Evolutionary conservation across 1,284 basidiomycete species (phyloP).

Genomic region (Ustilago crameri): DNA sequence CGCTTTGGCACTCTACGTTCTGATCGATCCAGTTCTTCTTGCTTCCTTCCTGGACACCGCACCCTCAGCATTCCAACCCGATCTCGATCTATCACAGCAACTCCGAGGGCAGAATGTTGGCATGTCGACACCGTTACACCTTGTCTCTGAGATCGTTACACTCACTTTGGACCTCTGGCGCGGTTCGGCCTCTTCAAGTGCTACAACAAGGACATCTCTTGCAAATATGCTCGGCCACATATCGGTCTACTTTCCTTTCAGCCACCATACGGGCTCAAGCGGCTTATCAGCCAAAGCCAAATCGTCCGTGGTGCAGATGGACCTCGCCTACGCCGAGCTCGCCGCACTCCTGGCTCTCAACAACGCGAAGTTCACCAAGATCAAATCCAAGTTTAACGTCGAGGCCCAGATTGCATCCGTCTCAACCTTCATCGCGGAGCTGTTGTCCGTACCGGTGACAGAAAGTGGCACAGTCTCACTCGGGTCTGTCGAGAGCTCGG

Average conservation of each 20-base stretch:
- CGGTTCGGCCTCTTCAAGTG: constrained; percentile 6
- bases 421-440: constrained; percentile 33
- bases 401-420: constrained; percentile 39
- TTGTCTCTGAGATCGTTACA: constrained; percentile 36
- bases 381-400: constrained; percentile 41
- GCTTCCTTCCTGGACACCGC: constrained; percentile 50
- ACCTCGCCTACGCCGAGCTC: constrained; percentile 51
- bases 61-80: constrained; percentile 49
- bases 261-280: constrained; percentile 31
- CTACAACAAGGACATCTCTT: constrained; percentile 21
- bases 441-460: constrained; percentile 23
- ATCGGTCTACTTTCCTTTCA: constrained; percentile 55
- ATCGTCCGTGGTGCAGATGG: constrained; percentile 38
- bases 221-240: constrained; percentile 37
- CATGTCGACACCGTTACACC: constrained; percentile 31
- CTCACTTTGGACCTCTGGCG: constrained; percentile 45
- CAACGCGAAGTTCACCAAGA: constrained; percentile 9
- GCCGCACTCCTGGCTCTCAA: constrained; percentile 40
- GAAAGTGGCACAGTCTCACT: constrained; percentile 36
- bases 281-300: constrained; percentile 36
- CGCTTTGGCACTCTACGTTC: constrained; percentile 29
- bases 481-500: constrained; percentile 16
- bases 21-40: constrained; percentile 30
- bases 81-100: constrained; percentile 39
- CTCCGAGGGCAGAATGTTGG: constrained; percentile 28